phyloP scores from a whole-genome alignment of 441 rosid species.

The Pelargonium citronellum region DNA sequence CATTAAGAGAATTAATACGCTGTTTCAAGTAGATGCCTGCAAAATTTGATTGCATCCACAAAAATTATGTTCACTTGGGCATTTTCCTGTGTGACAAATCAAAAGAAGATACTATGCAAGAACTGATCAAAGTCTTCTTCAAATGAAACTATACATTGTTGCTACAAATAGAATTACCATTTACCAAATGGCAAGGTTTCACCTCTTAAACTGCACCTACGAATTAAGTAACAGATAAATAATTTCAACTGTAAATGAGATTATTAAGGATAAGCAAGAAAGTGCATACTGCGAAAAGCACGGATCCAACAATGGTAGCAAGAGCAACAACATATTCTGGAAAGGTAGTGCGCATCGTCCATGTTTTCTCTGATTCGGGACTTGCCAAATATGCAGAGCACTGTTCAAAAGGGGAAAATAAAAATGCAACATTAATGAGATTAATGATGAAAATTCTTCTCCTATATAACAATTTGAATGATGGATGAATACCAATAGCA shows the following conservation, averaged over 20 bases:
- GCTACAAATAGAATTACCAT: neutral
- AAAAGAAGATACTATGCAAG: neutral
- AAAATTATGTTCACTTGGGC: neutral
- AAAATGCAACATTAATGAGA: constrained; percentile 6
- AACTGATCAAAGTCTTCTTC: no score
- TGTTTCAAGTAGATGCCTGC: no score
- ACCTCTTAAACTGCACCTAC: neutral
- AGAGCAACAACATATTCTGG: constrained; percentile 99
- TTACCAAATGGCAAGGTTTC: neutral
- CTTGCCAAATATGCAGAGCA: constrained; percentile 74
- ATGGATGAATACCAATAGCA: no score
- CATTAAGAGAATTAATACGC: constrained; percentile 13
- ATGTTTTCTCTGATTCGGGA: constrained; percentile 81
- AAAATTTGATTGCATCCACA: neutral
- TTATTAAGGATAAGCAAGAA: constrained; percentile 16
- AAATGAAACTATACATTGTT: neutral
- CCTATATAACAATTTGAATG: neutral
- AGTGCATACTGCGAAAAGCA: constrained; percentile 74
- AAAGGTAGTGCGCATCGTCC: constrained; percentile 91
- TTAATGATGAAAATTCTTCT: constrained; percentile 5
- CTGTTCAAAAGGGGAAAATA: constrained; percentile 35
- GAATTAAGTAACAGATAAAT: neutral
- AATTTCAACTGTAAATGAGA: constrained; percentile 12
- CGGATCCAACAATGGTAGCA: constrained; percentile 95
- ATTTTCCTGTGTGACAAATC: no score